phyloP scores from a whole-genome alignment of 2,329 filamentous ascomycete species.

The Ascosphaera acerosa region DNA sequence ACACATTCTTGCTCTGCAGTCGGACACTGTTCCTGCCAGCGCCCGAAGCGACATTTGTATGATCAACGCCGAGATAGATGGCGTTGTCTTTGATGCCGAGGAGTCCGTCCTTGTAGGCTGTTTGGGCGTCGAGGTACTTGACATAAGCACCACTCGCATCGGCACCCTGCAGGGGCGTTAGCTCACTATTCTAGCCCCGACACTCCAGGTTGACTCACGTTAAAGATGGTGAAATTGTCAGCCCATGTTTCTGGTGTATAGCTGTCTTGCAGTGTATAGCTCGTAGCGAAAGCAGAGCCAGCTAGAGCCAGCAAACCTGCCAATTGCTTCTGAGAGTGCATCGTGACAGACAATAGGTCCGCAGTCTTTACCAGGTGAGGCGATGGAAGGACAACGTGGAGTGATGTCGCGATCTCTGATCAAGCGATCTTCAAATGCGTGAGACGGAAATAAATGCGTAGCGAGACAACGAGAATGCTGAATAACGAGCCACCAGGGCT shows the following conservation, averaged over 20 bases:
- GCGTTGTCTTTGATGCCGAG: slow-evolving; percentile 29
- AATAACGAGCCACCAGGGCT: no score
- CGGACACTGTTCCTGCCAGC: slow-evolving; percentile 45
- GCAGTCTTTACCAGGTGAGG: no score
- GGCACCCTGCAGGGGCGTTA: slow-evolving; percentile 9
- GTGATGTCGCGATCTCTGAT: no score
- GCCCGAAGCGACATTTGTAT: slow-evolving; percentile 27
- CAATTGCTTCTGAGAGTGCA: no score
- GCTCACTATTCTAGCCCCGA: not conserved
- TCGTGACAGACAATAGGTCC: no score
- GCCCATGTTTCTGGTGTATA: slow-evolving; percentile 19
- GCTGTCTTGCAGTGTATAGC: slow-evolving; percentile 5
- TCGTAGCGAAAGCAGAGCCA: slow-evolving; percentile 5
- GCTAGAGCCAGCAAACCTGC: no score
- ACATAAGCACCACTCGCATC: slow-evolving; percentile 61
- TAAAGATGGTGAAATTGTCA: slow-evolving; percentile 27
- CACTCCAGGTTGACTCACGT: slow-evolving; percentile 14
- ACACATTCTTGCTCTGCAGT: slow-evolving; percentile 38
- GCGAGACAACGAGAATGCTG: no score
- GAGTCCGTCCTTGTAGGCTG: slow-evolving; percentile 32
- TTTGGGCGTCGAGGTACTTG: slow-evolving; percentile 34
- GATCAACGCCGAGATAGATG: slow-evolving; percentile 46
- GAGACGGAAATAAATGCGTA: no score
- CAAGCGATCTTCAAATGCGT: no score
- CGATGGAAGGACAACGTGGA: no score